Evolutionary conservation across 805 yeast genomes (phyloP), one percentile per base, ranked within the genome.

Genomic region (Schwanniomyces polymorphus): DNA sequence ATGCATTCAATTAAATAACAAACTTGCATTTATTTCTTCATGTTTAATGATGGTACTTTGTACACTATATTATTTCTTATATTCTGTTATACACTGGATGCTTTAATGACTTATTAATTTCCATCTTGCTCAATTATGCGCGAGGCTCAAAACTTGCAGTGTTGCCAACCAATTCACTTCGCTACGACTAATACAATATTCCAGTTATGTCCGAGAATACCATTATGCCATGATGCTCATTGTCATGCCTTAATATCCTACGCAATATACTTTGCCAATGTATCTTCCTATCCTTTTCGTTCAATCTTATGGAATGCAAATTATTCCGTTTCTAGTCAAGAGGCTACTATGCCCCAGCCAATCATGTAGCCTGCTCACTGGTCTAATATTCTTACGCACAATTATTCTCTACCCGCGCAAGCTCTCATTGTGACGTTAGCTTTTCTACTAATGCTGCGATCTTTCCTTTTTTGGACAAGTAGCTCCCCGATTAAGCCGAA

Each of bases 401-500:
- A 31, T 31, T 14, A 31, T 31, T 31, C 35, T 31, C 9, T 31
- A 31, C 35, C 35, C 21, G 35, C 17, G 14, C 17, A 31, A 16
- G 17, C 35, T 31, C 14, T 31, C 18, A 31, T 31, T 31, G 35
- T 31, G 21, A 14, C 35, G 35, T 18, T 31, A 31, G 14, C 21
- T 14, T 2, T 31, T 31, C 35, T 31, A 7, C 17, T 31, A 12
- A 31, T 8, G 35, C 35, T 31, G 9, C n/a, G 21, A 5, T 8
- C 14, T 8, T 16, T 14, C 44, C 38, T 5, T 7, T 29, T 40
- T 23, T 6, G 38, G 38, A 3, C 38, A 12, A 6, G 9, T 8
- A 12, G 29, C 12, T 41, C 35, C 56, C 58, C 58, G 58, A 53
- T 48, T 41, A 16, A 54, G 56, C 58, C 58, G 57, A 48, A 33